Evolutionary conservation across 164 flowering plant species (phyloP), one percentile per base, ranked within the genome.

Genomic region (Annona cherimola): DNA sequence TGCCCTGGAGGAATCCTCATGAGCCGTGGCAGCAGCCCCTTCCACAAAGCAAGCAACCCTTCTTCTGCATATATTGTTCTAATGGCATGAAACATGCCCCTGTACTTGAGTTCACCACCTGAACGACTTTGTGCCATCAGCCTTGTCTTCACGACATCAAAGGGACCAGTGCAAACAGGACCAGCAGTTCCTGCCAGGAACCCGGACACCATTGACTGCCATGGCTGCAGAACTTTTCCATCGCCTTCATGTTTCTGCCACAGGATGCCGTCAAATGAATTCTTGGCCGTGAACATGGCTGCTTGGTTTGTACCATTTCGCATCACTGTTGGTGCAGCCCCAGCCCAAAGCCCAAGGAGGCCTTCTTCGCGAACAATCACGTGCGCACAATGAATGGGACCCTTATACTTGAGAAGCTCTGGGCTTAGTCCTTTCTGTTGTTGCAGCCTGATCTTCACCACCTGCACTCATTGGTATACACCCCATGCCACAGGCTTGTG

Each of bases 1-100:
- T 95, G 99, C 40, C 99, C 99, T 5, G 99, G 99, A 7, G 97
- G 98, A 54, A 95, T 95, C 82, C 98, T 85, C 99, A 95, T 93
- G 42, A 95, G 91, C 79, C 99, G 82, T 3, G 99, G 99, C 73
- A 96, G 74, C 67, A 96, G 78, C 67, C 99, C 99, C 74, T 87
- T 96, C 99, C 99, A 93, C 78, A 96, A 76, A 14, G 98, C 97
- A 59, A 54, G 80, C 68, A 93, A 69, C 12, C 99, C 99, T 79
- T 93, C 99, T 80, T 95, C 98, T 5, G 85, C 88, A 79, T 78
- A 86, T 71, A 93, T 95, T 46, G 97, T 93, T 79, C 81, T 69
- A 60, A 96, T 91, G 16, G 97, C 91, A 80, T 93, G 96, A 73
- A 93, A 18, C 99, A 96, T 92, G 67, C 99, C 98, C 69, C 79